Evolutionary conservation across 495 filamentous ascomycete genomes (phyloP).

Genomic region (Thozetella sp.): DNA sequence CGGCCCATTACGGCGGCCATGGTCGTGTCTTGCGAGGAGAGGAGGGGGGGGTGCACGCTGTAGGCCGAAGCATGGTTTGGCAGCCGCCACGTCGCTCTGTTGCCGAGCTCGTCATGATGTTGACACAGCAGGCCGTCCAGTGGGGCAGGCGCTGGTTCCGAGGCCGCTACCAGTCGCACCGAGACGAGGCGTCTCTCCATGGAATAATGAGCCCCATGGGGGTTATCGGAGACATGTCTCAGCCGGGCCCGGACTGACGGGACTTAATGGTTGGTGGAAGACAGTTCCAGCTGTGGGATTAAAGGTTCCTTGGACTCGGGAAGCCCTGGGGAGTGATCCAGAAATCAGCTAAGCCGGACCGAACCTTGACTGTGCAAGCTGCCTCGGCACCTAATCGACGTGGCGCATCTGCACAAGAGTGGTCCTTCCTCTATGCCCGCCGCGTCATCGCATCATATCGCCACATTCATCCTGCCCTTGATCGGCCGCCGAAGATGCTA

Average conservation of each 20-base stretch:
- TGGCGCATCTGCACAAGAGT: slow-evolving; percentile 7
- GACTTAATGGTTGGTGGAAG: not conserved
- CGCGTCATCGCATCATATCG: slow-evolving; percentile 4
- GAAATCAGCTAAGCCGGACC: slow-evolving; percentile 3
- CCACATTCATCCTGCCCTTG: slow-evolving; percentile 2
- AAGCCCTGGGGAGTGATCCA: not conserved
- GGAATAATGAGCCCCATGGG: not conserved
- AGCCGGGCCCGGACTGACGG: not conserved
- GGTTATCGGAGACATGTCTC: slow-evolving; percentile 1
- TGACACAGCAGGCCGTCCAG: not conserved
- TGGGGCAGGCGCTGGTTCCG: not conserved
- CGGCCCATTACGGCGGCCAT: slow-evolving; percentile 18
- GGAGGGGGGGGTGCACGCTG: too few species aligned
- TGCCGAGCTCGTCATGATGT: not conserved
- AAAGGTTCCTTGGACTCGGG: not conserved
- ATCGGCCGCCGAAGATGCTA: not conserved
- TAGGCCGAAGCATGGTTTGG: not conserved
- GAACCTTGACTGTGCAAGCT: slow-evolving; percentile 4
- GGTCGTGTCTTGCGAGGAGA: not conserved
- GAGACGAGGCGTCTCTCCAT: not conserved
- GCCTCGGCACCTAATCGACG: not conserved
- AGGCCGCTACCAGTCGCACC: too few species aligned
- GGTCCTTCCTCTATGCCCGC: not conserved
- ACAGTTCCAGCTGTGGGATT: not conserved
- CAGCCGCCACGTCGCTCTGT: not conserved